Conservation (phyloP, 495 filamentous ascomycete species). For the Delitschia confertaspora region DNA sequence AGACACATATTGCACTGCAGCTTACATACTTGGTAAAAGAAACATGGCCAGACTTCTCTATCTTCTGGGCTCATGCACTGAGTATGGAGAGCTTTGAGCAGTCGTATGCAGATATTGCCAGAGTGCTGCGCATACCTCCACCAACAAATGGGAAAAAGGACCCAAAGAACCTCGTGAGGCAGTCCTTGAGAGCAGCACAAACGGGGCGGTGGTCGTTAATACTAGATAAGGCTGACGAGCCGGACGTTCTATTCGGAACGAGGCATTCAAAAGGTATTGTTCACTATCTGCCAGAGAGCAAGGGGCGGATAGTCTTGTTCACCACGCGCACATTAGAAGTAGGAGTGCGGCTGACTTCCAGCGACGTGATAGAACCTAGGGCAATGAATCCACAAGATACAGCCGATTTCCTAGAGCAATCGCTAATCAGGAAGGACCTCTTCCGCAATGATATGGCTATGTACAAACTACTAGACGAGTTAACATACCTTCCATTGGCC, state of each 20-base stretch:
- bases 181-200: background rate
- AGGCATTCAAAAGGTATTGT: slow-evolving; percentile 8
- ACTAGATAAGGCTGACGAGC: slow-evolving; percentile 21
- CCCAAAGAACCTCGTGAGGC: background rate
- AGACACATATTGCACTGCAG: slow-evolving; percentile 11
- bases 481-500: slow-evolving; percentile 23
- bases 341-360: slow-evolving; percentile 3
- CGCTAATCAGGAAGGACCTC: background rate
- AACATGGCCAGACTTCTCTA: slow-evolving; percentile 4
- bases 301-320: slow-evolving; percentile 13
- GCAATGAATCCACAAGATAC: slow-evolving; percentile 15
- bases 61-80: slow-evolving; percentile 9
- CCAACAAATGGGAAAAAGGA: background rate
- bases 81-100: slow-evolving; percentile 14
- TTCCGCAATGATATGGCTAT: slow-evolving; percentile 1
- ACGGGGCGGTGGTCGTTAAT: slow-evolving; percentile 5
- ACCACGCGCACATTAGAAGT: slow-evolving; percentile 16
- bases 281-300: slow-evolving; percentile 11
- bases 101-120: slow-evolving; percentile 3
- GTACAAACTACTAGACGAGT: slow-evolving; percentile 10
- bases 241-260: slow-evolving; percentile 7
- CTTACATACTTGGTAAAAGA: slow-evolving; percentile 10
- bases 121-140: slow-evolving; percentile 1
- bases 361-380: slow-evolving; percentile 11
- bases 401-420: slow-evolving; percentile 3